Conservation (phyloP, 2,329 filamentous ascomycete species). For the Ploettnerulaceae sp. region DNA sequence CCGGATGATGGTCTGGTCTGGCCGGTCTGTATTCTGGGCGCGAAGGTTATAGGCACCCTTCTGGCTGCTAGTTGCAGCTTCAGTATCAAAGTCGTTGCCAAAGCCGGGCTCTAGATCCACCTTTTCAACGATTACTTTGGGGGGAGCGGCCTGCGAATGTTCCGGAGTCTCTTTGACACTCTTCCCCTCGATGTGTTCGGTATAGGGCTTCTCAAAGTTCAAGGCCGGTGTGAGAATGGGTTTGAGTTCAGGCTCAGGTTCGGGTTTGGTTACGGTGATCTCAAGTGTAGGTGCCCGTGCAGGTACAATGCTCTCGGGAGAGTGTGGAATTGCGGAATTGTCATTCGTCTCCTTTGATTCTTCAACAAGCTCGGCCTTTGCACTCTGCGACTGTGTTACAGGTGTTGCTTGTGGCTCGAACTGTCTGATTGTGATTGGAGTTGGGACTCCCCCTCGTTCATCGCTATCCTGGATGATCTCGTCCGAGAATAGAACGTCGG, state of each 20-base stretch:
- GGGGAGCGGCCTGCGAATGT: conserved; percentile 10
- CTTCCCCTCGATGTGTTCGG: conserved; percentile 4
- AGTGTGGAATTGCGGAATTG: background rate
- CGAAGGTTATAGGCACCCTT: conserved; percentile 34
- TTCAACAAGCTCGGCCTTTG: background rate
- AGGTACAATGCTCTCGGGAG: background rate
- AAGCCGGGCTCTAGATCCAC: conserved; percentile 33
- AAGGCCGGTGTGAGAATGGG: background rate
- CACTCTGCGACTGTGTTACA: conserved; percentile 2
- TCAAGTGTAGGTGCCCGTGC: background rate
- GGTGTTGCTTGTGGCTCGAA: conserved; percentile 9
- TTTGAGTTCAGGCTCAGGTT: background rate
- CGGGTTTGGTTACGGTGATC: too few species aligned
- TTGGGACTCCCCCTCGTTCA: background rate
- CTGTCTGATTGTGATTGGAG: background rate
- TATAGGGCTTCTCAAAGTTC: background rate
- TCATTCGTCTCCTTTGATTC: background rate
- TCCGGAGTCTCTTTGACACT: background rate
- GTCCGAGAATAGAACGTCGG: conserved; percentile 14
- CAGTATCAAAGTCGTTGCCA: conserved; percentile 36
- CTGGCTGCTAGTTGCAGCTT: conserved; percentile 34
- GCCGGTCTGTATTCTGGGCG: conserved; percentile 34
- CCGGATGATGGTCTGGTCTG: conserved; percentile 32
- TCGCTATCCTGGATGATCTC: conserved; percentile 14
- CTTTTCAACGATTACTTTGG: conserved; percentile 34